Evolutionary conservation across 2,329 filamentous ascomycete genomes (phyloP).

Genomic region (Ophiostoma quercus): DNA sequence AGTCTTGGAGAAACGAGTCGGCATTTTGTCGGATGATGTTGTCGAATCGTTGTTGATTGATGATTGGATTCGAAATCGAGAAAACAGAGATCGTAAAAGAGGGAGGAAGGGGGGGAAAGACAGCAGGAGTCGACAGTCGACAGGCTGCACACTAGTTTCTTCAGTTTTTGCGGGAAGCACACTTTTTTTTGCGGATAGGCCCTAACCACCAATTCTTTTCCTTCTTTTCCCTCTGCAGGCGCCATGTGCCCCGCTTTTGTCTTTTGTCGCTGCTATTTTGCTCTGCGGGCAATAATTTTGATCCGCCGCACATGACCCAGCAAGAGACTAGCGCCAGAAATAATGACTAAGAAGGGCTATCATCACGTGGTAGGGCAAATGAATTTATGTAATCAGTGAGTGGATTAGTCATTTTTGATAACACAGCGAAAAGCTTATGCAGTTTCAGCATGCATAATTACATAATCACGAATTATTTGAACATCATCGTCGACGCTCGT

Average conservation of each 20-base stretch:
- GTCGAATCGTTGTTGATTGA: conserved; percentile 23
- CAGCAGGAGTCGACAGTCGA: conserved; percentile 11
- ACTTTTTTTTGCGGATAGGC: conserved; percentile 16
- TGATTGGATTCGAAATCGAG: conserved; percentile 21
- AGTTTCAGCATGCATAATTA: neutral
- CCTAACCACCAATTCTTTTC: conserved; percentile 22
- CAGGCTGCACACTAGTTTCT: conserved; percentile 12
- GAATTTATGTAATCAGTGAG: neutral
- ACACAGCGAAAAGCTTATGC: too few species aligned
- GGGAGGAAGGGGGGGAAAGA: conserved; percentile 9
- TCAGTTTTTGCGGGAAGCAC: conserved; percentile 16
- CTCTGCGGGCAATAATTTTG: neutral
- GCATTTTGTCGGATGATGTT: conserved; percentile 37
- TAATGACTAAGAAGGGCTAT: conserved; percentile 8
- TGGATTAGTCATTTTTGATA: neutral
- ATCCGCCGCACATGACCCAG: conserved; percentile 11
- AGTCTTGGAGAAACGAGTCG: conserved; percentile 70
- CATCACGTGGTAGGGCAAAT: conserved; percentile 25
- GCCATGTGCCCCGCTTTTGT: neutral
- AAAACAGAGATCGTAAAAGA: conserved; percentile 16
- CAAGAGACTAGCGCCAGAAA: neutral
- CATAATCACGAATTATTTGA: neutral
- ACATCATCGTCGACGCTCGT: neutral
- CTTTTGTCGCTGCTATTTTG: neutral
- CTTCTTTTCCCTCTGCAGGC: neutral